Conservation (phyloP, 2,329 filamentous ascomycete species). For the Didymellaceae sp. region DNA sequence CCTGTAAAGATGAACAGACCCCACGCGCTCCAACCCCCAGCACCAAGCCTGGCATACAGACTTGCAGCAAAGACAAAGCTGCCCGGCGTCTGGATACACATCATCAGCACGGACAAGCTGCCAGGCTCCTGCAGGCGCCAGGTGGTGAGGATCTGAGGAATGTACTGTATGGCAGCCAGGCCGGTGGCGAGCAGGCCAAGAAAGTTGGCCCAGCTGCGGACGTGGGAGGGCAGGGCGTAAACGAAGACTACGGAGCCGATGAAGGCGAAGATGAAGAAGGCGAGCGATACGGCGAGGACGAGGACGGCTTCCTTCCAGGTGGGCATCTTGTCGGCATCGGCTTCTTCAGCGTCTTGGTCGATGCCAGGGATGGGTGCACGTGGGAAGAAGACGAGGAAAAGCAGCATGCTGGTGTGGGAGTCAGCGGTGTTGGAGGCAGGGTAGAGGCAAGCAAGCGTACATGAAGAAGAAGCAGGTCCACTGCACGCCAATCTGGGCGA, state of each 20-base stretch:
- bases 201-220: conserved; percentile 82
- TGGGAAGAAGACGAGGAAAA: conserved; percentile 92
- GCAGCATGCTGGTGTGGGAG: conserved; percentile 70
- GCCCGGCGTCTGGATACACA: conserved; percentile 96
- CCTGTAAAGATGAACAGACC: conserved; percentile 89
- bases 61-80: conserved; percentile 89
- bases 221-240: conserved; percentile 65
- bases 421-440: conserved; percentile 17
- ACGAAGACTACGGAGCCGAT: conserved; percentile 70
- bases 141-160: conserved; percentile 94
- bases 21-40: conserved; percentile 93
- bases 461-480: conserved; percentile 92
- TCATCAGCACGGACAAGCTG: conserved; percentile 94
- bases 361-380: conserved; percentile 42
- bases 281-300: conserved; percentile 74
- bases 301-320: conserved; percentile 80
- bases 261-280: conserved; percentile 76
- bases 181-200: conserved; percentile 80
- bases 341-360: conserved; percentile 34
- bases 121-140: conserved; percentile 84
- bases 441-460: conserved; percentile 55
- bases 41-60: conserved; percentile 78
- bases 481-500: conserved; percentile 88
- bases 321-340: conserved; percentile 39
- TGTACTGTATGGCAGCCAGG: conserved; percentile 86